Evolutionary conservation across 2,329 filamentous ascomycete species (phyloP).

Genomic region (Verticillium albo-atrum): DNA sequence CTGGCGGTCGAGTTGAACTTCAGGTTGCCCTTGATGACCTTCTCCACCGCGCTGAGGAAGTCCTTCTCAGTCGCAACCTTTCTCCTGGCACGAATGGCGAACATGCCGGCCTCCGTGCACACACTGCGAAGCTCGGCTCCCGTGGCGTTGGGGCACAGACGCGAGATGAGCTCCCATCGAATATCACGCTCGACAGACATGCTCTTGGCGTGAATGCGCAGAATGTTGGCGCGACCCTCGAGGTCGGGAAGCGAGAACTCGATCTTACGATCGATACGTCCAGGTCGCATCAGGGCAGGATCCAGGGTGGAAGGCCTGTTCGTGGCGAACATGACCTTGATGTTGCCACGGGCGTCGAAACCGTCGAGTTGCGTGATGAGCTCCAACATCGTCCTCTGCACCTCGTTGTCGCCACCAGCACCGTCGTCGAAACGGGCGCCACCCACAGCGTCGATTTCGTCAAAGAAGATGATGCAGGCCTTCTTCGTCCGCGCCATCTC

Average conservation of each 20-base stretch:
- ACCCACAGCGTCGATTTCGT: constrained; percentile 95
- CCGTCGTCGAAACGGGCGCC: constrained; percentile 96
- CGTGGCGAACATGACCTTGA: constrained; percentile 99
- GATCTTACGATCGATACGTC: constrained; percentile 97
- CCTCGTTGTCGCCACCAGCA: constrained; percentile 94
- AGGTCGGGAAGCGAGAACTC: constrained; percentile 97
- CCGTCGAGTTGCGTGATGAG: constrained; percentile 95
- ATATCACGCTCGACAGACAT: constrained; percentile 99
- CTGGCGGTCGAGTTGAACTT: constrained; percentile 99
- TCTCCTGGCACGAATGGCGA: constrained; percentile 86
- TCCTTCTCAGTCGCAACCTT: constrained; percentile 99
- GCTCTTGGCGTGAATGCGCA: constrained; percentile 97
- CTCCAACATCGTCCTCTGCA: constrained; percentile 96
- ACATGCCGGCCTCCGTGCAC: constrained; percentile 98
- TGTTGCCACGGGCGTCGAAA: constrained; percentile 94
- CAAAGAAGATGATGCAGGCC: constrained; percentile 99
- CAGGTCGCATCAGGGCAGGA: constrained; percentile 94
- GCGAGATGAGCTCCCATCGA: constrained; percentile 96
- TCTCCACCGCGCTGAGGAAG: constrained; percentile 95
- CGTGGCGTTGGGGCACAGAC: constrained; percentile 94
- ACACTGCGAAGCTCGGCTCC: constrained; percentile 95
- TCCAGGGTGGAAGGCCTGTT: constrained; percentile 94
- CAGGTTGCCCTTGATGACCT: constrained; percentile 98
- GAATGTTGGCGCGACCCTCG: constrained; percentile 93
- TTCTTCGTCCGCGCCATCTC: constrained; percentile 99